Evolutionary conservation across 73 alveolate genomes (phyloP).

Genomic region (Stentor coeruleus): DNA sequence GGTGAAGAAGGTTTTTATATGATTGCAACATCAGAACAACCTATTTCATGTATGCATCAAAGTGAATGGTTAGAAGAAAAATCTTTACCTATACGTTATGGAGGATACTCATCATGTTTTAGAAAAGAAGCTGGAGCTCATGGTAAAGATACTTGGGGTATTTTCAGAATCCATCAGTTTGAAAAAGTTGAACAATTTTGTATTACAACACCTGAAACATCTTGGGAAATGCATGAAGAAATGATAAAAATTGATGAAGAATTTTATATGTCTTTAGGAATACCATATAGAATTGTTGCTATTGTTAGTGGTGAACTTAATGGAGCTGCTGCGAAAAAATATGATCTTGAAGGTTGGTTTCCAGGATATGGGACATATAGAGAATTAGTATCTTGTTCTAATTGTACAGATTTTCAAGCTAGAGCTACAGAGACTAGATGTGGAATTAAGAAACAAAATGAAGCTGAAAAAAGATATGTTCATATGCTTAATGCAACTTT

Average conservation of each 20-base stretch:
- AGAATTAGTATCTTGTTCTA: conserved; percentile 98
- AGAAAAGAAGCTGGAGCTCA: conserved; percentile 99
- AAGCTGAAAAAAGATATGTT: conserved; percentile 76
- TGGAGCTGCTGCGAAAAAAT: conserved; percentile 99
- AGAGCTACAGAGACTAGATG: conserved; percentile 86
- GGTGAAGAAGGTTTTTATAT: conserved; percentile 67
- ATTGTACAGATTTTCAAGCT: conserved; percentile 98
- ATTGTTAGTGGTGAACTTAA: conserved; percentile 97
- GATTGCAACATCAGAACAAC: conserved; percentile 99
- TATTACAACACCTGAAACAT: conserved; percentile 89
- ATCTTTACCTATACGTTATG: conserved; percentile 88
- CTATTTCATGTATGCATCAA: conserved; percentile 93
- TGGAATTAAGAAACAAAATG: conserved; percentile 71
- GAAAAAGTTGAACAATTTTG: conserved; percentile 98
- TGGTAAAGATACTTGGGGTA: conserved; percentile 99
- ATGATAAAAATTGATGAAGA: conserved; percentile 90
- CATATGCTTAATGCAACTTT: conserved; percentile 98
- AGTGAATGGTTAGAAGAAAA: conserved; percentile 90
- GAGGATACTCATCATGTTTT: conserved; percentile 97
- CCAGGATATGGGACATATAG: conserved; percentile 97
- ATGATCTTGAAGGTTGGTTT: conserved; percentile 99
- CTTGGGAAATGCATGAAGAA: conserved; percentile 90
- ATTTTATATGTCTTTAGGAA: conserved; percentile 80
- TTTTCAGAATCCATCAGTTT: conserved; percentile 98
- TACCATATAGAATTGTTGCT: conserved; percentile 96